A percentile compares a stretch with the other conserved stretches of the same genome.
phyloP scores from a whole-genome alignment of 805 yeast species.

The Lipomyces spencermartinsiae region DNA sequence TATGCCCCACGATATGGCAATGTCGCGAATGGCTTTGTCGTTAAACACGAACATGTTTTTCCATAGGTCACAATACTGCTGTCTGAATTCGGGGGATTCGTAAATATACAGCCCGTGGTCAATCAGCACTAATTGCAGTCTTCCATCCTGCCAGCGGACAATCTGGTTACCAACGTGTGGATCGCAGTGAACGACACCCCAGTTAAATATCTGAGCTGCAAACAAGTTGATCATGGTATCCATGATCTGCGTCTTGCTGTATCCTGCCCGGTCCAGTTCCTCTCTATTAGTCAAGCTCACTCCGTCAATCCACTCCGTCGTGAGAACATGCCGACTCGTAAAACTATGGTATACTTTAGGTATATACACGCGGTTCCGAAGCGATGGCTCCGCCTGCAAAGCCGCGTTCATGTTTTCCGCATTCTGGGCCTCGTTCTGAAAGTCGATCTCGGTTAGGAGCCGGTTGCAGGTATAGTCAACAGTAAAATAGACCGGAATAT shows the following conservation, averaged over 20 bases:
- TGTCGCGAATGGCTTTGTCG: constrained; percentile 52
- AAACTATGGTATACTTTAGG: constrained; percentile 59
- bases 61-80: constrained; percentile 70
- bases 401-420: constrained; percentile 51
- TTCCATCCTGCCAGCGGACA: constrained; percentile 53
- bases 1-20: constrained; percentile 71
- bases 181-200: constrained; percentile 75
- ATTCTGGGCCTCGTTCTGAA: constrained; percentile 62
- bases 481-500: constrained; percentile 64
- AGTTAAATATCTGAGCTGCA: constrained; percentile 65
- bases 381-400: constrained; percentile 53
- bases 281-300: constrained; percentile 58
- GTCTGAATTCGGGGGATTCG: constrained; percentile 57
- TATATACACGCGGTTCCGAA: constrained; percentile 55
- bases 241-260: constrained; percentile 54
- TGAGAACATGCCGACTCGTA: constrained; percentile 59
- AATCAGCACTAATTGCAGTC: constrained; percentile 55
- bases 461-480: constrained; percentile 64
- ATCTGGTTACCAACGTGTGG: constrained; percentile 84
- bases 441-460: constrained; percentile 66
- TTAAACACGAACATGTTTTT: constrained; percentile 62
- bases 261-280: constrained; percentile 49
- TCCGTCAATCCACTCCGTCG: constrained; percentile 82
- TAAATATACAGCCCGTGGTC: constrained; percentile 78
- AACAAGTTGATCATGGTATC: constrained; percentile 57